Conservation (phyloP, 2,329 filamentous ascomycete species). For the Periglandula ipomoeae region DNA sequence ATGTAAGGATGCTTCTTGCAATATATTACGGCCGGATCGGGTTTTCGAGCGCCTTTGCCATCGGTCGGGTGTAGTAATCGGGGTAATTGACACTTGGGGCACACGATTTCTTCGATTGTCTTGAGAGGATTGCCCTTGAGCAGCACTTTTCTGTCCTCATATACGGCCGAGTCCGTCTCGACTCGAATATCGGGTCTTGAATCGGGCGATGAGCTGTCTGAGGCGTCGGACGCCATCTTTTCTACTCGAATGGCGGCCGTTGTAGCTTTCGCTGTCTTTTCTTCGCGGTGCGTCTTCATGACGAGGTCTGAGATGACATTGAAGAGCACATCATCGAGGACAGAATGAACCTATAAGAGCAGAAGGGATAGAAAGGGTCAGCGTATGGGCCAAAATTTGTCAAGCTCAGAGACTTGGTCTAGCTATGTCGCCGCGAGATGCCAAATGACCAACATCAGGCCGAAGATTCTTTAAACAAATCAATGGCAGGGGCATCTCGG, state of each 20-base stretch:
- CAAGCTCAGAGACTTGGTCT: background rate
- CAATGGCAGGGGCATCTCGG: background rate
- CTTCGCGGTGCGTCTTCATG: slow-evolving; percentile 65
- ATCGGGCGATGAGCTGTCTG: slow-evolving; percentile 44
- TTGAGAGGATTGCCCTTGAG: slow-evolving; percentile 65
- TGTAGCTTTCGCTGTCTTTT: slow-evolving; percentile 63
- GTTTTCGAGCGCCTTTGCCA: slow-evolving; percentile 56
- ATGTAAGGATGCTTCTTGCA: slow-evolving; percentile 75
- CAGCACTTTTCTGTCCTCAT: slow-evolving; percentile 59
- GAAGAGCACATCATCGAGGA: slow-evolving; percentile 67
- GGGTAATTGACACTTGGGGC: slow-evolving; percentile 65
- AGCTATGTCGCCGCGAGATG: background rate
- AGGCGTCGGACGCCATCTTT: slow-evolving; percentile 48
- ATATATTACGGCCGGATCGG: slow-evolving; percentile 60
- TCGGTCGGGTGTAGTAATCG: slow-evolving; percentile 64
- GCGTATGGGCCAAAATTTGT: background rate
- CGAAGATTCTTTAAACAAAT: background rate
- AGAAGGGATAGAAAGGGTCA: background rate
- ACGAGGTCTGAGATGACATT: slow-evolving; percentile 70
- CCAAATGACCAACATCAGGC: background rate
- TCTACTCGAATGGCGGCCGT: slow-evolving; percentile 57
- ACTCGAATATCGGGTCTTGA: slow-evolving; percentile 46
- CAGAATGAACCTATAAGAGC: slow-evolving; percentile 44
- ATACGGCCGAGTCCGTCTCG: slow-evolving; percentile 60
- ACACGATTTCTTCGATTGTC: slow-evolving; percentile 62